A percentile compares a stretch with the other conserved stretches of the same genome.
Conservation (phyloP, 1,139 yeast genomes). For the Suhomyces chickasaworum region DNA sequence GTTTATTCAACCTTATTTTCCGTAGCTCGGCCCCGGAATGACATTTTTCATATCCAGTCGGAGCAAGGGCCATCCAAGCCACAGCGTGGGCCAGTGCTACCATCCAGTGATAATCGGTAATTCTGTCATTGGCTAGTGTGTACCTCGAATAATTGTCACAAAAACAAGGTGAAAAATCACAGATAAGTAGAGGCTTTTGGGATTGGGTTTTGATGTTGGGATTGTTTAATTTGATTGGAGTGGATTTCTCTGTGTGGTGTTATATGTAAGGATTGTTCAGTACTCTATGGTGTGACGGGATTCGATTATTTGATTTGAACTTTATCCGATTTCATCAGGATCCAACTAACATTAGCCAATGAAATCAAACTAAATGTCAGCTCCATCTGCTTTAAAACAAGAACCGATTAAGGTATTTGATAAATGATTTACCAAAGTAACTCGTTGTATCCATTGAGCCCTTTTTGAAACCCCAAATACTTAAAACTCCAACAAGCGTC, state of each 20-base stretch:
- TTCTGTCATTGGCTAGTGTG: not conserved
- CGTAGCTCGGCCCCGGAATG: slow-evolving; percentile 1
- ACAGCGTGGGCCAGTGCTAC: slow-evolving; percentile 1
- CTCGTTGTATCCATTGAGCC: slow-evolving; percentile 24
- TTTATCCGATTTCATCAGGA: not conserved
- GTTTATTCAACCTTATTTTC: not conserved
- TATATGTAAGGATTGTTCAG: not conserved
- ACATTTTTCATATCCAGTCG: not conserved
- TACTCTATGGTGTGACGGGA: not conserved
- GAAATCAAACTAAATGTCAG: not conserved
- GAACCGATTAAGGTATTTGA: slow-evolving; percentile 26
- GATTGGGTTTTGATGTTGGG: too few relatives aligned
- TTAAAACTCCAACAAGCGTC: slow-evolving; percentile 28
- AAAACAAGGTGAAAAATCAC: not conserved
- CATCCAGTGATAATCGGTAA: slow-evolving; percentile 2
- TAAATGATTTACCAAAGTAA: slow-evolving; percentile 33
- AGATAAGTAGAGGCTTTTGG: not conserved
- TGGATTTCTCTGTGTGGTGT: not conserved
- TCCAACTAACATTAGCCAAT: not conserved
- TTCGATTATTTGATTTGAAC: not conserved
- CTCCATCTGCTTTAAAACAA: slow-evolving; percentile 6
- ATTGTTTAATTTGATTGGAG: too few relatives aligned
- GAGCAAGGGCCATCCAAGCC: not conserved
- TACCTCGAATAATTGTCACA: not conserved
- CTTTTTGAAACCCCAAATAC: slow-evolving; percentile 27